Evolutionary conservation across 2,329 filamentous ascomycete species (phyloP), one percentile per base, ranked within the genome.

Genomic region (Alternaria dauci): DNA sequence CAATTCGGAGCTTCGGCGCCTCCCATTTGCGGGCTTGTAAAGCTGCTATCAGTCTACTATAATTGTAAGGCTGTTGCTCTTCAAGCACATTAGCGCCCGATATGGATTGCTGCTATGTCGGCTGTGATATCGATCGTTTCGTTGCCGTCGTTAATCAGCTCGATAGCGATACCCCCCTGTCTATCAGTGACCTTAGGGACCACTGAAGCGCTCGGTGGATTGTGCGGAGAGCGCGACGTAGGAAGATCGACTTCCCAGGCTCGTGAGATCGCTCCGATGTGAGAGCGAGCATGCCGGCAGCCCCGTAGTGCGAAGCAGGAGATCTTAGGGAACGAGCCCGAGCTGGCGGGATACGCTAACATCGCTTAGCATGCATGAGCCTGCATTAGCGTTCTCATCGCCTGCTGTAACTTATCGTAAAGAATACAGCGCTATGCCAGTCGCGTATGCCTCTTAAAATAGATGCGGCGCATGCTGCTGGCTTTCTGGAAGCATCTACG

Each of bases 281-380:
- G 5, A 12, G 32, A 50, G 47, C 47, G 47, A 50, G 47, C 32
- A 50, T 50, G 47, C 47, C 47, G 32, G 20, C 14, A 50, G 47
- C 47, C 30, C 47, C 18, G 20, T 50, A 25, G 47, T 26, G 47
- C 47, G 30, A 50, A 50, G 47, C 32, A 50, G 32, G 18, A 50
- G 47, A 38, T 50, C 32, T 36, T 18, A 23, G 2, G 11, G 20
- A 34, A 12, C 20, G 20, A 23, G 20, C 20, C 20, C 20, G 4
- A 23, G 20, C 32, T 34, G 4, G 32, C 11, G 11, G 32, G 32
- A 34, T 34, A 34, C 32, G 32, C 32, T 34, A 34, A 34, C 32
- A 34, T 34, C 32, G 32, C 32, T 34, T 34, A 34, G 32, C 32
- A 34, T 34, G 11, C 32, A 34, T 34, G 11, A 34, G 32, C 11